Evolutionary conservation across 805 yeast genomes (phyloP).

Genomic region (Candida maesae): DNA sequence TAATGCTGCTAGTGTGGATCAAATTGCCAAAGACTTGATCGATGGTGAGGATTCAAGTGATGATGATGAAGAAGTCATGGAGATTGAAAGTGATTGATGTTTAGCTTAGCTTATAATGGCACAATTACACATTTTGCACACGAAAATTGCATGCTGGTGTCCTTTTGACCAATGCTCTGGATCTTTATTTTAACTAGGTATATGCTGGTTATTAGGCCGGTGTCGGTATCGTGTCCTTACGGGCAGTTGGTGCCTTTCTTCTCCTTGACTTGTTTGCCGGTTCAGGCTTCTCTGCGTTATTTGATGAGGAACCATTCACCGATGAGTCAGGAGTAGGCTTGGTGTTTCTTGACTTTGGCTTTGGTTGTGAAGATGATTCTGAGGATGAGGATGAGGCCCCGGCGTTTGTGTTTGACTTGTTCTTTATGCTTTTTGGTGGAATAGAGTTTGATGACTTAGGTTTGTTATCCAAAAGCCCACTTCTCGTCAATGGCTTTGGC

Average conservation of each 20-base stretch:
- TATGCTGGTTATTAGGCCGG: no score
- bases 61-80: constrained; percentile 44
- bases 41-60: constrained; percentile 38
- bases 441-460: background rate
- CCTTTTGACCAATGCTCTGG: no score
- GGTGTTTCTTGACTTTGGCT: background rate
- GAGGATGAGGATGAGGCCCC: no score
- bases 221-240: background rate
- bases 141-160: no score
- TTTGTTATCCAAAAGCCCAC: constrained; percentile 2
- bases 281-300: background rate
- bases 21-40: constrained; percentile 25
- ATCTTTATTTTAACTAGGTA: no score
- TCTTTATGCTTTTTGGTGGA: no score
- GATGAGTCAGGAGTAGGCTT: background rate
- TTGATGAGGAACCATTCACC: no score
- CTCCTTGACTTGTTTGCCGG: background rate
- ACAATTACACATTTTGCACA: no score
- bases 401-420: no score
- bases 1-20: constrained; percentile 21
- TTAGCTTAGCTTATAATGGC: no score
- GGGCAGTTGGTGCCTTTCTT: constrained; percentile 7
- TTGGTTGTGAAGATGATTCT: background rate
- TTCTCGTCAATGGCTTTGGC: constrained; percentile 8
- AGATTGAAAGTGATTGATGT: constrained; percentile 49